Conservation (phyloP, 768 basidiomycete species). For the Tephrocybe sp. region DNA sequence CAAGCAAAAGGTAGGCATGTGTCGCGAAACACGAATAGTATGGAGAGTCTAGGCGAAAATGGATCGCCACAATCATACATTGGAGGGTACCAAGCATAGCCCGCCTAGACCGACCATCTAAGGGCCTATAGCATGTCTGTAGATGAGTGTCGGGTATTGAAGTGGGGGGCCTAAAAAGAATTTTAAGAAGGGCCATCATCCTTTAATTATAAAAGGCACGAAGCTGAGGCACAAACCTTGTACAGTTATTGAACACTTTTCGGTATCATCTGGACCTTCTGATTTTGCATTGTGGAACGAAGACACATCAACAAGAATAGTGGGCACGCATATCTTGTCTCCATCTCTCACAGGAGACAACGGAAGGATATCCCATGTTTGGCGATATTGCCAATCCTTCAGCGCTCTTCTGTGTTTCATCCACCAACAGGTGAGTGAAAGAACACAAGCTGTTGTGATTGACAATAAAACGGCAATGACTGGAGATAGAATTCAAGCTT, state of each 20-base stretch:
- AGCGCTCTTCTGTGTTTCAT: constrained; percentile 1
- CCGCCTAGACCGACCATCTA: too few relatives aligned
- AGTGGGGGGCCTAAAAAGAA: not conserved
- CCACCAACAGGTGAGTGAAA: constrained; percentile 9
- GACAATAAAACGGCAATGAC: constrained; percentile 14
- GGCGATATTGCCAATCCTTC: constrained; percentile 6
- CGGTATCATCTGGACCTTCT: not conserved
- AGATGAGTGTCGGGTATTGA: too few relatives aligned
- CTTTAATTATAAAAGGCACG: too few relatives aligned
- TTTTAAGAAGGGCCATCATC: not conserved
- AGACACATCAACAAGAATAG: not conserved
- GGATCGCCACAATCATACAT: too few relatives aligned
- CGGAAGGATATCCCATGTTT: constrained; percentile 7
- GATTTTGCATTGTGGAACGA: not conserved
- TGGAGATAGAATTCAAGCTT: not conserved
- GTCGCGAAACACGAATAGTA: too few relatives aligned
- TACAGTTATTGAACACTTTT: not conserved
- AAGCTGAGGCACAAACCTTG: constrained; percentile 1
- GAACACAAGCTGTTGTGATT: constrained; percentile 7
- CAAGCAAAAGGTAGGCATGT: too few relatives aligned
- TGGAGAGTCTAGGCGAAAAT: too few relatives aligned
- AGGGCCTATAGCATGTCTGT: too few relatives aligned
- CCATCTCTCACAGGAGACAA: constrained; percentile 1
- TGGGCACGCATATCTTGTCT: not conserved
- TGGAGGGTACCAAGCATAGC: too few relatives aligned